Conservation (phyloP, 2,329 filamentous ascomycete genomes). For the Epichloe elymi region DNA sequence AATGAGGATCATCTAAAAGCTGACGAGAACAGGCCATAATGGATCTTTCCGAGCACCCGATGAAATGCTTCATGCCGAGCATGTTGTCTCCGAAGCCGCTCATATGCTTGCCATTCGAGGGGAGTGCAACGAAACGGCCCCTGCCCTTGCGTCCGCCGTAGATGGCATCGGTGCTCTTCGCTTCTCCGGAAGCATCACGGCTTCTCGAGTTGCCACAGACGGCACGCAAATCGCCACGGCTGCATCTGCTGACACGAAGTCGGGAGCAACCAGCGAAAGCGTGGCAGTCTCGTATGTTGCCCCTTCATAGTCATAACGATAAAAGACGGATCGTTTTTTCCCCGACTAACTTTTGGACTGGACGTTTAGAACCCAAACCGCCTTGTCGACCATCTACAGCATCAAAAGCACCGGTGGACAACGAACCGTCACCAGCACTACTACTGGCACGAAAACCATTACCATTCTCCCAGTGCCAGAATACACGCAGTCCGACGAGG, state of each 20-base stretch:
- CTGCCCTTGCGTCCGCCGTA: constrained; percentile 4
- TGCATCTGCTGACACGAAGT: not conserved
- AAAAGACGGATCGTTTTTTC: not conserved
- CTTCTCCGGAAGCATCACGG: constrained; percentile 7
- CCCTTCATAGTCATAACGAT: too few relatives aligned
- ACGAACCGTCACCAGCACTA: constrained; percentile 10
- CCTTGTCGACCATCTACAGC: constrained; percentile 21
- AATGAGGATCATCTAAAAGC: not conserved
- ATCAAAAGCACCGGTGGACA: not conserved
- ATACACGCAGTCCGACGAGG: constrained; percentile 13
- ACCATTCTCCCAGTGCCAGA: constrained; percentile 12
- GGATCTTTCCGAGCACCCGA: constrained; percentile 2
- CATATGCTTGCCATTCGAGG: constrained; percentile 12
- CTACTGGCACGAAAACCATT: constrained; percentile 11
- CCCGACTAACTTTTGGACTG: constrained; percentile 3
- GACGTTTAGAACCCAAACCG: constrained; percentile 19
- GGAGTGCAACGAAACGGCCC: constrained; percentile 9
- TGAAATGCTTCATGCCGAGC: constrained; percentile 10
- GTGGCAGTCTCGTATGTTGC: constrained; percentile 23
- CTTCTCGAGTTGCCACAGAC: constrained; percentile 4
- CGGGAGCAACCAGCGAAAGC: constrained; percentile 9
- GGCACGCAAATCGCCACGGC: not conserved
- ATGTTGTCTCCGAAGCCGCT: constrained; percentile 8
- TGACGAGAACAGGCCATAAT: constrained; percentile 1
- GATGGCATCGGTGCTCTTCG: constrained; percentile 7